phyloP scores from a whole-genome alignment of 768 basidiomycete species.

The Podaxis pistillaris region DNA sequence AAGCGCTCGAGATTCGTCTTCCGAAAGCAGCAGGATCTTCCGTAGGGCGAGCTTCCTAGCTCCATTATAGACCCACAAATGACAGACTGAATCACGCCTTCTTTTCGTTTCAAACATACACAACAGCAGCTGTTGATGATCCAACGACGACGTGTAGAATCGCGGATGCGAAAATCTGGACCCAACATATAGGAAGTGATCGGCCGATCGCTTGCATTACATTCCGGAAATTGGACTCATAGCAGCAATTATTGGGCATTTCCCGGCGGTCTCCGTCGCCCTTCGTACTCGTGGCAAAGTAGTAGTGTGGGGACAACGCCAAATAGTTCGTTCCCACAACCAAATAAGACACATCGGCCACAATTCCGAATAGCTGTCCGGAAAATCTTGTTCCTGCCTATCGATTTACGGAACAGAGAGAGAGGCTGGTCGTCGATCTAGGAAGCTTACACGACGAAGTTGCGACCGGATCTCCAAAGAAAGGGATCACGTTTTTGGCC shows the following conservation, averaged over 20 bases:
- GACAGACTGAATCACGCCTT: slow-evolving; percentile 1
- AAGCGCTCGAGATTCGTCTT: slow-evolving; percentile 1
- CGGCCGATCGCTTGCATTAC: slow-evolving; percentile 5
- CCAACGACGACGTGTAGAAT: neutral
- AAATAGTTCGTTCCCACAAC: neutral
- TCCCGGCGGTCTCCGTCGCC: neutral
- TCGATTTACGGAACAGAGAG: neutral
- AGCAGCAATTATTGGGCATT: no score
- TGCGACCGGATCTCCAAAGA: neutral
- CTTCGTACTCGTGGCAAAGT: neutral
- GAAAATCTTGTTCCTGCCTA: neutral
- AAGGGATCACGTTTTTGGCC: no score
- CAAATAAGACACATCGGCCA: neutral
- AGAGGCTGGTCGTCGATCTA: neutral
- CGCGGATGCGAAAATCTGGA: neutral
- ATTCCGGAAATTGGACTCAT: neutral
- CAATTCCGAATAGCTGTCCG: neutral
- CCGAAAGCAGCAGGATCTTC: slow-evolving; percentile 10
- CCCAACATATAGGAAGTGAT: slow-evolving; percentile 2
- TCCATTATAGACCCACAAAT: neutral
- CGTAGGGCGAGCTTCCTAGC: neutral
- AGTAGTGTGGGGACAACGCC: neutral
- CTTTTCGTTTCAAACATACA: neutral
- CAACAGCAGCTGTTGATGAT: slow-evolving; percentile 1
- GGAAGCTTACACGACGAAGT: neutral